These are phyloP conservation scores for Kondoa subrosea DNA, from an alignment of 768 basidiomycete genomes.

Conservation along the genomic window DNA sequence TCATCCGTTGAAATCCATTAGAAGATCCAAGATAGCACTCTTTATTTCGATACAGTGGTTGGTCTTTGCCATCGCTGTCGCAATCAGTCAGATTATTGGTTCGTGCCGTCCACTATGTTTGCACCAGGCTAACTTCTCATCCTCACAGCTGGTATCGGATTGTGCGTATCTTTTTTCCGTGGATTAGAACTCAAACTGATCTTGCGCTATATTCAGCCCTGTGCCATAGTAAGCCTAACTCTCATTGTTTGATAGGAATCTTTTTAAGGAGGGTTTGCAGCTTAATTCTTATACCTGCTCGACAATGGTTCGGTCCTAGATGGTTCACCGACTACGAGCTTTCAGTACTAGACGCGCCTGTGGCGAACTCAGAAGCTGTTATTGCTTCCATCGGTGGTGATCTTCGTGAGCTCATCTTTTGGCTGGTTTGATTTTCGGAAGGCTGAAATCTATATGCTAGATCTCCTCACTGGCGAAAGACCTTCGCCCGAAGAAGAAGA, in stretches of 20 bases:
- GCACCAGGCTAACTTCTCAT: too few relatives aligned
- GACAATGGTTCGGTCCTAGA: conserved; percentile 52
- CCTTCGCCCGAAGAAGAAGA: not conserved
- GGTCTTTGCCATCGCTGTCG: conserved; percentile 75
- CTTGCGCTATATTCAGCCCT: not conserved
- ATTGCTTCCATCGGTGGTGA: conserved; percentile 27
- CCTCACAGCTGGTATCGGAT: conserved; percentile 8
- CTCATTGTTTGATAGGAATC: conserved; percentile 48
- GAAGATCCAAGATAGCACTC: conserved; percentile 52
- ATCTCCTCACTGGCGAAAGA: conserved; percentile 4
- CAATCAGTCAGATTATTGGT: conserved; percentile 80
- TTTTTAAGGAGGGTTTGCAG: conserved; percentile 93
- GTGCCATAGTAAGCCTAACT: conserved; percentile 1
- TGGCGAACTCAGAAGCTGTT: conserved; percentile 39
- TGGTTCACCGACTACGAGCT: conserved; percentile 60
- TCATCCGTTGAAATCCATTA: conserved; percentile 57
- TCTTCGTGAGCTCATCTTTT: conserved; percentile 8
- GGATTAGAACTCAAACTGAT: not conserved
- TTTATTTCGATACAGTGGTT: conserved; percentile 60
- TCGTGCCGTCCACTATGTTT: too few relatives aligned
- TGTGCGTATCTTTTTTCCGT: not conserved
- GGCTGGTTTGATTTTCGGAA: not conserved
- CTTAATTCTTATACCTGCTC: conserved; percentile 59
- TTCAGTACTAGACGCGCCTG: conserved; percentile 68
- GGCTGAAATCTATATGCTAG: not conserved